Percentiles rank a stretch among this genome's conserved stretches.
Conservation (phyloP, 176 grass and related monocot genomes). For the Canna indica region DNA sequence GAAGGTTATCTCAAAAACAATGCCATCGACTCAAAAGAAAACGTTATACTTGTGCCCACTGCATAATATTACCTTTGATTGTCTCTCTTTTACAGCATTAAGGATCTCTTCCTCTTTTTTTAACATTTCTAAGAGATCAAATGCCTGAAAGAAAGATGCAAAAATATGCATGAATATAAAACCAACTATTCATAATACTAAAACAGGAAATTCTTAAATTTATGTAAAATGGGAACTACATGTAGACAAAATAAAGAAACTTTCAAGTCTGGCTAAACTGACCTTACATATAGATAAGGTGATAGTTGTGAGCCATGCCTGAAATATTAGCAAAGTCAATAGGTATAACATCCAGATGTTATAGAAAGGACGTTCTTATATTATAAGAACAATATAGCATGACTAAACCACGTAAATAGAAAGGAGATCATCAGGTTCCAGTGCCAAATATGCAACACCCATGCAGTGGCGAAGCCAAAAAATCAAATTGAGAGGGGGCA, state of each 20-base stretch:
- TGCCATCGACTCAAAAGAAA: not conserved
- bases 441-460: not conserved
- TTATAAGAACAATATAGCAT: too few species aligned
- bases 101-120: slow-evolving; percentile 89
- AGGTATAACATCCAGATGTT: too few species aligned
- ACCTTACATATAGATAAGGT: slow-evolving; percentile 76
- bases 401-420: too few species aligned
- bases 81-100: slow-evolving; percentile 59
- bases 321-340: slow-evolving; percentile 23
- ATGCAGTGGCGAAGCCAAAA: too few species aligned
- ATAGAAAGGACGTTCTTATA: too few species aligned
- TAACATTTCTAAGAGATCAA: slow-evolving; percentile 91
- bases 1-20: not conserved
- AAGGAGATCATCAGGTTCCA: too few species aligned
- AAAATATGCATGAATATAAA: not conserved
- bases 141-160: slow-evolving; percentile 29
- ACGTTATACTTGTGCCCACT: not conserved
- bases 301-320: slow-evolving; percentile 66
- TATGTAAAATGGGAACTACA: not conserved
- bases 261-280: slow-evolving; percentile 14
- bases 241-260: too few species aligned
- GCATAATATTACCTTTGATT: slow-evolving; percentile 40
- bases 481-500: too few species aligned
- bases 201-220: not conserved
- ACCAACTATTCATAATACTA: slow-evolving; percentile 4